Conservation (phyloP, 352 stramenopile species). For the Globisporangium barbulae region DNA sequence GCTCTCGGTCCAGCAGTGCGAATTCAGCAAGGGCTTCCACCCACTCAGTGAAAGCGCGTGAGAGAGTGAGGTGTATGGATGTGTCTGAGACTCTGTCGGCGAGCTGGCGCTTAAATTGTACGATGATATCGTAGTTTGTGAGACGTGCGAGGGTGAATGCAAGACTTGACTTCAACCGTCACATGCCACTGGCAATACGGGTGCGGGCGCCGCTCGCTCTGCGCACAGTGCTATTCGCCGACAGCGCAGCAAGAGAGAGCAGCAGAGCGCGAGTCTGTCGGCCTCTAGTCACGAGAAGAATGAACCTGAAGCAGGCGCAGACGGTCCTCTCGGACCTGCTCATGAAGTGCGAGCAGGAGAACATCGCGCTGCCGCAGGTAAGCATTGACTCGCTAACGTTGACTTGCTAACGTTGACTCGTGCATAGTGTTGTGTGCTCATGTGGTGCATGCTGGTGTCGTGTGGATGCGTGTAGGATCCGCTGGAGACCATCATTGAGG, state of each 20-base stretch:
- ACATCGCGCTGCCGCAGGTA: conserved; percentile 41
- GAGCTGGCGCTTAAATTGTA: not conserved
- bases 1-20: conserved; percentile 63
- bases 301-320: conserved; percentile 58
- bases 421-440: not conserved
- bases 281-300: conserved; percentile 7
- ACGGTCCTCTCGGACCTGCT: conserved; percentile 56
- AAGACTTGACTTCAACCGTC: not conserved
- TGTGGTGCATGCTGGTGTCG: not conserved
- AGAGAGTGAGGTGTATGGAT: not conserved
- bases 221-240: not conserved
- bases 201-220: not conserved
- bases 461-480: conserved; percentile 25
- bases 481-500: conserved; percentile 38
- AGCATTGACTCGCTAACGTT: not conserved
- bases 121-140: not conserved
- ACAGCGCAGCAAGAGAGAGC: not conserved
- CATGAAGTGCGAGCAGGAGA: conserved; percentile 56
- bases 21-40: conserved; percentile 64
- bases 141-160: not conserved
- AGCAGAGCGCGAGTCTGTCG: not conserved
- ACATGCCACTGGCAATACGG: not conserved
- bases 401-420: not conserved
- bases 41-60: conserved; percentile 14
- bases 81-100: too few relatives aligned